phyloP scores from a whole-genome alignment of 1,139 yeast genomes.

The Casaregolazyma lundiana region DNA sequence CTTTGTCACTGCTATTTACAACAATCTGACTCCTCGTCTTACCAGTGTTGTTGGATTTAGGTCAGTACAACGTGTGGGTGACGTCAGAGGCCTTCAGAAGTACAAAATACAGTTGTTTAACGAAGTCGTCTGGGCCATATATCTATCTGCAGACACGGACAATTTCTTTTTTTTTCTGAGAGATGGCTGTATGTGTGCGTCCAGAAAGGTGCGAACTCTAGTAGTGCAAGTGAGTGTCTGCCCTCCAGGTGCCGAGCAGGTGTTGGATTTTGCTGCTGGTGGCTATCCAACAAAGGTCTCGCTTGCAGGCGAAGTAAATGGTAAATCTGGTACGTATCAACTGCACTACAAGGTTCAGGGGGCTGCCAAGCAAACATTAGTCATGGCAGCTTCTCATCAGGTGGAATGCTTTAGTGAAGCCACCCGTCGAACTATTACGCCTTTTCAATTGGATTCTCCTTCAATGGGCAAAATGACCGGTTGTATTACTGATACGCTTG shows the following conservation, averaged over 20 bases:
- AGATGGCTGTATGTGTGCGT: conserved; percentile 38
- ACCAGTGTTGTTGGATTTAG: conserved; percentile 56
- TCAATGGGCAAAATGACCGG: conserved; percentile 65
- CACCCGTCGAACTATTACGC: conserved; percentile 34
- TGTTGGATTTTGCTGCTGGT: conserved; percentile 58
- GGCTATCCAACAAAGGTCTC: conserved; percentile 44
- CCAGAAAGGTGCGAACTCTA: conserved; percentile 35
- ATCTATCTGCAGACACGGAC: conserved; percentile 44
- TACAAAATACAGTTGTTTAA: conserved; percentile 41
- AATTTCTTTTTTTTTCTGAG: conserved; percentile 40
- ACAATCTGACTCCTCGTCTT: conserved; percentile 55
- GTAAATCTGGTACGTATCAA: conserved; percentile 44
- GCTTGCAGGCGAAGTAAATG: conserved; percentile 38
- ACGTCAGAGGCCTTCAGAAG: conserved; percentile 36
- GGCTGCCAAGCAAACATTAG: conserved; percentile 46
- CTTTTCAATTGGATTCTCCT: conserved; percentile 51
- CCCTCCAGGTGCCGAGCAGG: conserved; percentile 36
- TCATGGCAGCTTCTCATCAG: conserved; percentile 75
- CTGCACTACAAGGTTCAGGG: conserved; percentile 54
- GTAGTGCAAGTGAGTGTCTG: conserved; percentile 56
- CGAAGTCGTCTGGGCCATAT: conserved; percentile 55
- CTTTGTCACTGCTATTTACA: conserved; percentile 58
- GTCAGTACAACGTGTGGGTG: conserved; percentile 34
- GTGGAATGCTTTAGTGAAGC: conserved; percentile 44
- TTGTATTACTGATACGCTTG: conserved; percentile 48